These are phyloP conservation scores for Murraya paniculata DNA, from an alignment of 345 rosid species.

Conservation along the genomic window DNA sequence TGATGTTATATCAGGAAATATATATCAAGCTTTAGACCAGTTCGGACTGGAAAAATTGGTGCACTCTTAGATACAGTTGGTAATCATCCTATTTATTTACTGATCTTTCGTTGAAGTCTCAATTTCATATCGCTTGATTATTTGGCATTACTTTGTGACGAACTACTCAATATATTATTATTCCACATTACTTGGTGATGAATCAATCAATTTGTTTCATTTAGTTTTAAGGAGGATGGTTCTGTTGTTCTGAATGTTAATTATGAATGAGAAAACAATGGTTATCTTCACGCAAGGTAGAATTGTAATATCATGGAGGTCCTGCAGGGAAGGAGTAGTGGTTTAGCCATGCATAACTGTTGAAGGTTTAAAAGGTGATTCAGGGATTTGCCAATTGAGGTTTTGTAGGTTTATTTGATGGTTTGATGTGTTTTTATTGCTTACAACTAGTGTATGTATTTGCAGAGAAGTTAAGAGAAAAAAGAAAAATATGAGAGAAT, in stretches of 20 bases:
- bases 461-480: neutral
- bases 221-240: neutral
- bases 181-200: conserved; percentile 7
- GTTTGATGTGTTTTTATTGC: conserved; percentile 4
- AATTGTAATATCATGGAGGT: neutral
- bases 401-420: neutral
- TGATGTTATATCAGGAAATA: conserved; percentile 62
- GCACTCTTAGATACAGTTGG: conserved; percentile 67
- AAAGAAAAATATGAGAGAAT: neutral
- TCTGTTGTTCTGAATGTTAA: neutral
- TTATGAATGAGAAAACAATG: neutral
- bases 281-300: neutral
- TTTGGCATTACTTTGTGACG: conserved; percentile 12
- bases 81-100: conserved; percentile 25
- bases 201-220: neutral
- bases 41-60: conserved; percentile 66
- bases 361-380: neutral
- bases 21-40: conserved; percentile 80
- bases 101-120: neutral
- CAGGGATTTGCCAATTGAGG: neutral
- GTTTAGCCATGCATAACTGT: neutral
- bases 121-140: conserved; percentile 1
- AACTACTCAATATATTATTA: neutral
- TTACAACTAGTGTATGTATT: neutral
- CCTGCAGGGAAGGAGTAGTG: neutral